Percentiles rank a stretch among this genome's conserved stretches.
These are phyloP conservation scores for Blastomyces emzantsi DNA, from an alignment of 2,329 filamentous ascomycete genomes.

Conservation along the genomic window DNA sequence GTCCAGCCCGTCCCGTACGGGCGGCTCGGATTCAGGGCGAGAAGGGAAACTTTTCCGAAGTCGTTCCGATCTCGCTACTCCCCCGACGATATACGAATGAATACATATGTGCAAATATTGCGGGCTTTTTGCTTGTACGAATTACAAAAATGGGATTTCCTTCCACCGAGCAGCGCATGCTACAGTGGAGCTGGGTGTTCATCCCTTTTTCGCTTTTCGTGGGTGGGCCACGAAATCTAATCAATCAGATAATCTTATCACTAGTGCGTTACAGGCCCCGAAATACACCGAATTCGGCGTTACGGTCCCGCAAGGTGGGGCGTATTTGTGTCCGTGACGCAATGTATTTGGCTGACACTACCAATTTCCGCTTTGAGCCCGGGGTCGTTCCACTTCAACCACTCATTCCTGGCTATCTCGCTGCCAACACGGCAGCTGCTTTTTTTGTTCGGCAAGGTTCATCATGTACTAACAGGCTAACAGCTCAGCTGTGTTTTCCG, in stretches of 20 bases:
- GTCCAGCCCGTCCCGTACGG: background rate
- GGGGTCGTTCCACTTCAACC: background rate
- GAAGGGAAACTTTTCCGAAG: background rate
- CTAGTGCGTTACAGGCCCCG: background rate
- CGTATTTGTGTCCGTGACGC: background rate
- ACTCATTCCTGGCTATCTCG: background rate
- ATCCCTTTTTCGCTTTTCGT: background rate
- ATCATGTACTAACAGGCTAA: background rate
- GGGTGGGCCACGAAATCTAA: constrained; percentile 1
- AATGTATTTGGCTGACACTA: background rate
- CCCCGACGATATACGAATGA: background rate
- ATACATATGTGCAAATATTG: background rate
- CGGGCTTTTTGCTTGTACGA: background rate
- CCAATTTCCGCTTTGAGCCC: background rate
- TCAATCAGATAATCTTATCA: constrained; percentile 12
- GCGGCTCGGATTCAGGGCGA: background rate
- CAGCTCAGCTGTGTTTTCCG: background rate
- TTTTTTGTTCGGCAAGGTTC: background rate
- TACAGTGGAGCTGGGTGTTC: background rate
- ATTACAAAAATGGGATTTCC: background rate
- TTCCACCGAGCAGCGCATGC: background rate
- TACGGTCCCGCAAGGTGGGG: background rate
- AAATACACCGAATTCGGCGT: background rate
- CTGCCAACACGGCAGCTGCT: background rate
- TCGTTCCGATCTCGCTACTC: constrained; percentile 5